A percentile compares a stretch with the other conserved stretches of the same genome.
These are phyloP conservation scores for Trichoderma sp. DNA, from an alignment of 2,329 filamentous ascomycete species.

Conservation along the genomic window DNA sequence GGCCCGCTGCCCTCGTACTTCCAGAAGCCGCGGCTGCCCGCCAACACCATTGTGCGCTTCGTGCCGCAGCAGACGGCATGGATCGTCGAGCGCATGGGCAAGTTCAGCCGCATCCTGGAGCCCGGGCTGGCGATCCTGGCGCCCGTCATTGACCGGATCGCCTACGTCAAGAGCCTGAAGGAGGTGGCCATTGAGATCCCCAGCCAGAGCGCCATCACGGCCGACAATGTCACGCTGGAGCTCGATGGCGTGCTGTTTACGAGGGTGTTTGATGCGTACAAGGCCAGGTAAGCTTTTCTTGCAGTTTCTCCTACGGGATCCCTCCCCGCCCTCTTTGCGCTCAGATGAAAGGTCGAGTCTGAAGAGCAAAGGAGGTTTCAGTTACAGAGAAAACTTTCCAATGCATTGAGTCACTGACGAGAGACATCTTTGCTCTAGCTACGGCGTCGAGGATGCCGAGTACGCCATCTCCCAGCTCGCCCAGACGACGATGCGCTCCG, in stretches of 20 bases:
- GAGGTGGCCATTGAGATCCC: conserved; percentile 96
- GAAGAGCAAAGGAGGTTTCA: no score
- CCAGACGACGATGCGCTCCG: conserved; percentile 97
- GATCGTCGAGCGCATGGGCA: conserved; percentile 99
- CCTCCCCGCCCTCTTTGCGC: background rate
- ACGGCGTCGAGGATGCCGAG: conserved; percentile 97
- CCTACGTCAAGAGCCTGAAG: conserved; percentile 97
- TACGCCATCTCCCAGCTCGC: conserved; percentile 98
- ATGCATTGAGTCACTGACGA: background rate
- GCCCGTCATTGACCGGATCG: conserved; percentile 91
- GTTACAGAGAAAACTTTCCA: background rate
- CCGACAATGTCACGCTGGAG: conserved; percentile 96
- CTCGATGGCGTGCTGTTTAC: conserved; percentile 96
- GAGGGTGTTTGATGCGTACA: conserved; percentile 95
- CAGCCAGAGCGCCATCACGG: conserved; percentile 95
- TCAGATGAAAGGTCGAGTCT: no score
- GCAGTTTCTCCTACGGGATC: background rate
- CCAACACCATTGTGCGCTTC: conserved; percentile 93
- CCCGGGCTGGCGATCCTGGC: conserved; percentile 87
- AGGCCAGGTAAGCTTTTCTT: conserved; percentile 70
- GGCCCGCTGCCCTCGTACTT: conserved; percentile 71
- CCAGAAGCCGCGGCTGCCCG: conserved; percentile 72
- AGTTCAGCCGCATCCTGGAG: conserved; percentile 90
- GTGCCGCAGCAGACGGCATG: conserved; percentile 99
- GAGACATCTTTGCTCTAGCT: conserved; percentile 55